Evolutionary conservation across 257 asterid species (phyloP), one percentile per base, ranked within the genome.

Genomic region (Solanum neorickii): DNA sequence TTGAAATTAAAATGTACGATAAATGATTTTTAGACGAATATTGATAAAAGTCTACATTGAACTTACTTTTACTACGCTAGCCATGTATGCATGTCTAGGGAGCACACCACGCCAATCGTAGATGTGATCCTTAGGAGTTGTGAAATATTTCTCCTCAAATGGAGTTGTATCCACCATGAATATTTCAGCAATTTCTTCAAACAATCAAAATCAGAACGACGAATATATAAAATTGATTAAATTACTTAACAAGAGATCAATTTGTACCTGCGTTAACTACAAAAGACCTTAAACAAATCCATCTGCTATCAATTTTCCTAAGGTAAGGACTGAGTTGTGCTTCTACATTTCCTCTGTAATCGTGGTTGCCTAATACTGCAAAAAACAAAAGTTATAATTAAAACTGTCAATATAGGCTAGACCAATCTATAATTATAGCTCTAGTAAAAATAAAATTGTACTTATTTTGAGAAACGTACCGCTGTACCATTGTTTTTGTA

Each of bases 351-450:
- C 99, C 99, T 86, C 99, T 91, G 39, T 96, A 96, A 84, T 96
- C 99, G 89, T 96, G 99, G 90, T 96, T 96, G 3, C 99, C 99
- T 86, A 96, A 87, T 88, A 96, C 99, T 95, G 98, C 92, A 95
- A 87, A 9, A 47, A 18, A 4, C 42, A 33, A 12, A 5, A 44
- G 16, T 76, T 7, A 56, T 56, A 56, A 56, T 20, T 59, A 59
- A 29, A 60, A 21, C 6, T 0, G 5, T 56, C n/a, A 56, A 21
- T 56, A 56, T 56, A 1, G n/a, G 25, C 29, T 9, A 60, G 14
- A 0, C 14, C 1, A 3, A 23, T 12, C 14, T n/a, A 60, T 60
- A 60, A 9, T 23, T 60, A 60, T 3, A 60, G 14, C 69, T 60
- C 29, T 60, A 60, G 29, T 60, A 27, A 60, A 0, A 60, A 60